Evolutionary conservation across 2,329 filamentous ascomycete species (phyloP), one percentile per base, ranked within the genome.

Genomic region (Chrysosporium keratinophilum): DNA sequence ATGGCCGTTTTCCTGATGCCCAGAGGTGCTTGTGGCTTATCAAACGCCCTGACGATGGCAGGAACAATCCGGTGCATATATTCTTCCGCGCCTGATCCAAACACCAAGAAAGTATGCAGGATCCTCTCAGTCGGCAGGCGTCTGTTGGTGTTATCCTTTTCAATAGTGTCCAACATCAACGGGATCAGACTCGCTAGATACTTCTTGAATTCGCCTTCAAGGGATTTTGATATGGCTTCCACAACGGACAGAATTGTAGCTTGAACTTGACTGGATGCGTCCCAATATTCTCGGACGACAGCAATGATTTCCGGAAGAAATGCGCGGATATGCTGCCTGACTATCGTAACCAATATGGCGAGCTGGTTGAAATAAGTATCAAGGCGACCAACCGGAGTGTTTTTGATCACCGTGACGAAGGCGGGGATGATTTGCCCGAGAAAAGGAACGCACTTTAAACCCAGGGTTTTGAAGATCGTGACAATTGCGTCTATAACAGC

Each of bases 21-120:
- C 1, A 80, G 75, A 6, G 89, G 88, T 58, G 94, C 87, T 10
- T 85, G 83, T 33, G 85, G 81, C 64, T 88, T 94, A 67, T 98
- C 91, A 64, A 98, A 97, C 47, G 95, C 86, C 43, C 86, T 83
- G 7, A 98, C 90, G 63, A 98, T 89, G 35, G 95, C 88, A 0
- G 93, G 93, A 50, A 98, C 88, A 60, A 99, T 97, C 50, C 98
- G 77, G 67, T 98, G 93, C 93, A 98, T 98, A 68, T 98, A 98
- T 67, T 98, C 93, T 67, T 98, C 93, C 10, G 87, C 87, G 64
- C 90, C 97, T 0, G 90, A 85, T 1, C 94, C 94, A 66, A 98
- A 98, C 0, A 98, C 87, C 28, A 98, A 74, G 69, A 99, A 95
- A 0, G 91, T 90, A 66, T 97, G 93, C 20, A 99, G 76, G 3